Evolutionary conservation across 2,329 filamentous ascomycete species (phyloP), one percentile per base, ranked within the genome.

Genomic region (Hortaea sp.): DNA sequence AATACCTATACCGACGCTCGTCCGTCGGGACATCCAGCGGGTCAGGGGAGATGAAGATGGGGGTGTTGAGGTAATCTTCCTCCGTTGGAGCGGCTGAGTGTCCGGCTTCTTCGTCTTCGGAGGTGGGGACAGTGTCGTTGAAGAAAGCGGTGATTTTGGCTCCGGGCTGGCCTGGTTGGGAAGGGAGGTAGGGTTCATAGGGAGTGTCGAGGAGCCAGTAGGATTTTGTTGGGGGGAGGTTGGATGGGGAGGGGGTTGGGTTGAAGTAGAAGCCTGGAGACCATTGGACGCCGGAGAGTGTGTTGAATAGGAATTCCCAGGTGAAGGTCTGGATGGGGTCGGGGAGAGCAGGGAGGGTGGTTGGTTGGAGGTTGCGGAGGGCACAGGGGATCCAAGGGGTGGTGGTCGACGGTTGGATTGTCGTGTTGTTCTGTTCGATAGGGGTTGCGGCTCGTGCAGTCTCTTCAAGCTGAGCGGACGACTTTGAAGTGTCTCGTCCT

Each of bases 131-230:
- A 3, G 61, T 58, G 6, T 57, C 50, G 52, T 70, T 70, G 63
- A 69, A 70, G 60, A 73, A 69, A 0, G 69, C 63, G 1, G 66
- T 69, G 6, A 73, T 55, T 49, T 72, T 73, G 4, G 69, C 70
- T 29, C 71, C 70, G 46, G 73, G 69, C 13, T 58, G 38, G 43
- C 69, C 68, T 2, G 69, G 66, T 0, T 41, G n/a, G 1, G 49
- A 44, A 0, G 70, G 71, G 5, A 69, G 56, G 52, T 66, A 71
- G 1, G 70, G 69, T 44, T 74, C 69, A 32, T 56, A 49, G 0
- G 49, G 42, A 0, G 51, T 46, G 29, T 71, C 63, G 11, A 72
- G 56, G 11, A 67, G 50, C 59, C 68, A 73, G 60, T 69, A 74
- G 2, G 62, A 61, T 28, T 63, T 63, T 32, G 58, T 58, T 20